These are phyloP conservation scores for Capsella bursapastoris DNA, from an alignment of 345 rosid species.

Conservation along the genomic window DNA sequence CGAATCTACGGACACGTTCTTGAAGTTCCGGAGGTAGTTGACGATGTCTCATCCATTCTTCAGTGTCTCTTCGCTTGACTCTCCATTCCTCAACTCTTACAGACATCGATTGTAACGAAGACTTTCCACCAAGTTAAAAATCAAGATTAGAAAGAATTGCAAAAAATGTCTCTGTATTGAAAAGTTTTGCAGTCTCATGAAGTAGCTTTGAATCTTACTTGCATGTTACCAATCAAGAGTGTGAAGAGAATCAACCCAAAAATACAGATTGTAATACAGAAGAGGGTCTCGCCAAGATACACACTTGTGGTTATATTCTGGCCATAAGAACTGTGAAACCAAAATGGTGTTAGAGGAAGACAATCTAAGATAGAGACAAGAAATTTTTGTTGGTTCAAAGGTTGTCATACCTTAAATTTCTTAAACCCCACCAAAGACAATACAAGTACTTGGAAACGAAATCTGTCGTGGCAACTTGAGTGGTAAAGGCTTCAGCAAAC, in stretches of 20 bases:
- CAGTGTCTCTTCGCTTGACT: conserved; percentile 83
- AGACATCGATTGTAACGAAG: conserved; percentile 82
- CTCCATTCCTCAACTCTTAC: conserved; percentile 93
- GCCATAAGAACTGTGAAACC: conserved; percentile 69
- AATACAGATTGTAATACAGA: conserved; percentile 71
- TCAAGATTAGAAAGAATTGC: conserved; percentile 42
- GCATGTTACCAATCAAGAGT: conserved; percentile 92
- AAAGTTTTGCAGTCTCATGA: background rate
- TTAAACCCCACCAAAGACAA: conserved; percentile 95
- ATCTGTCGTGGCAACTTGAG: conserved; percentile 59
- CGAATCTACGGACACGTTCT: conserved; percentile 76
- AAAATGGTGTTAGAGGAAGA: background rate
- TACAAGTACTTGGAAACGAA: conserved; percentile 66
- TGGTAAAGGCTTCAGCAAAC: conserved; percentile 74
- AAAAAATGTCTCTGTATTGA: background rate
- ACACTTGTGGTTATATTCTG: conserved; percentile 77
- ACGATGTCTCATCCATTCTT: conserved; percentile 98
- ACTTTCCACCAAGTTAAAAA: conserved; percentile 52
- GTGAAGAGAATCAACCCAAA: conserved; percentile 74
- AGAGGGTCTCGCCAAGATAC: conserved; percentile 72
- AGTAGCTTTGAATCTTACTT: conserved; percentile 52
- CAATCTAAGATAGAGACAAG: background rate
- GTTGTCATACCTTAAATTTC: conserved; percentile 65
- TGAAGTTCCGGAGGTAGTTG: conserved; percentile 79
- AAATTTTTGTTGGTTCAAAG: background rate